phyloP scores from a whole-genome alignment of 2,329 filamentous ascomycete species.

The Plectosphaerella plurivora region DNA sequence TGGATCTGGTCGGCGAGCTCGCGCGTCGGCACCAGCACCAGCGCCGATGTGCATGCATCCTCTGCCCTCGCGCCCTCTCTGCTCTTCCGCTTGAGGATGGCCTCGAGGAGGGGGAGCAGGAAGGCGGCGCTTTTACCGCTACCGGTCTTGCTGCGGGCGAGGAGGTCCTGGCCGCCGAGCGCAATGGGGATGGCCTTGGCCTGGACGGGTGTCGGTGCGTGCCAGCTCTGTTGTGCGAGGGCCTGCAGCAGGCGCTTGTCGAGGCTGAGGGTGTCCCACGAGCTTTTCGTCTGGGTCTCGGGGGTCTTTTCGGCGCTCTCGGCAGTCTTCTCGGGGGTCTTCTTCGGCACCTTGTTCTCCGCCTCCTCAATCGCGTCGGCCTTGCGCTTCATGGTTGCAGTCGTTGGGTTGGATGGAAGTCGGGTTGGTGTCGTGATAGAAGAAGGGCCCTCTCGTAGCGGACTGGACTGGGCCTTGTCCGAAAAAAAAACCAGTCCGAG shows the following conservation, averaged over 20 bases:
- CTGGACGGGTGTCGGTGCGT: conserved; percentile 85
- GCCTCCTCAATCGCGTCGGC: conserved; percentile 52
- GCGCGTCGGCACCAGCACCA: conserved; percentile 90
- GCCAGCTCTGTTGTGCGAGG: conserved; percentile 77
- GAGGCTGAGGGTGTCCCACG: conserved; percentile 74
- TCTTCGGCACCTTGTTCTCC: conserved; percentile 22
- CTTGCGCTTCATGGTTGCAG: conserved; percentile 53
- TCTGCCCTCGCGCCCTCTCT: background rate
- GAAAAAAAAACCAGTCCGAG: too few relatives aligned
- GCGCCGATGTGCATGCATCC: conserved; percentile 58
- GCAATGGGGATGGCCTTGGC: conserved; percentile 82
- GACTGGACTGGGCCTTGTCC: too few relatives aligned
- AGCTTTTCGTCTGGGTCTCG: too few relatives aligned
- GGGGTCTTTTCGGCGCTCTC: too few relatives aligned
- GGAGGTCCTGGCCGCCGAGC: conserved; percentile 80
- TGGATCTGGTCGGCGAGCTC: conserved; percentile 91
- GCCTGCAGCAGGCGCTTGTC: conserved; percentile 84
- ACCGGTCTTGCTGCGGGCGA: conserved; percentile 90
- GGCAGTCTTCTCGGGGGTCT: conserved; percentile 25
- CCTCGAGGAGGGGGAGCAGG: conserved; percentile 80
- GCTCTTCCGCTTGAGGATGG: conserved; percentile 73
- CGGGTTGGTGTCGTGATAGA: too few relatives aligned
- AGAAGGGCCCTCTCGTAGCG: too few relatives aligned
- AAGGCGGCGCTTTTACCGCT: conserved; percentile 98
- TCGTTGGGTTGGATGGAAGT: too few relatives aligned